Conservation (phyloP, 768 basidiomycete genomes). For the Lactarius trivialis region DNA sequence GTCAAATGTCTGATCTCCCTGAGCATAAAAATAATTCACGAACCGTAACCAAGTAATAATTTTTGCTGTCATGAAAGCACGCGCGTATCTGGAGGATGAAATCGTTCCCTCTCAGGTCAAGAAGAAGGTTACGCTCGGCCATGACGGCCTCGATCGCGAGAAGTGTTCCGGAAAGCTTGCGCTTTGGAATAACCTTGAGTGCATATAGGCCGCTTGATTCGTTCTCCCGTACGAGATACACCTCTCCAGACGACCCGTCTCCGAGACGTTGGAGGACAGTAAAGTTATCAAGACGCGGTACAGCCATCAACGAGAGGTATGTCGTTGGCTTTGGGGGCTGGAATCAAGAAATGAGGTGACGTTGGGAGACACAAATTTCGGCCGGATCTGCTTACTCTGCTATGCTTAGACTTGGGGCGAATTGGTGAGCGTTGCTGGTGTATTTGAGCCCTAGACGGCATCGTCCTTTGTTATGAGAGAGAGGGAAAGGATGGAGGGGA, state of each 20-base stretch:
- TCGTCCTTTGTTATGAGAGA: neutral
- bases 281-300: conserved; percentile 13
- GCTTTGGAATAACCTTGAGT: conserved; percentile 17
- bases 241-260: conserved; percentile 14
- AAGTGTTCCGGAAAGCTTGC: neutral
- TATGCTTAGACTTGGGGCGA: neutral
- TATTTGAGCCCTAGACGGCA: neutral
- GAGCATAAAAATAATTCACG: neutral
- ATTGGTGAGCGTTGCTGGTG: neutral
- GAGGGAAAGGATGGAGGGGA: neutral
- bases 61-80: conserved; percentile 17
- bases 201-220: conserved; percentile 15
- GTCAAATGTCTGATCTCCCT: no score
- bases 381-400: neutral
- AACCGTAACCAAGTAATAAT: conserved; percentile 15
- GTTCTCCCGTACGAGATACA: conserved; percentile 14
- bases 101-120: conserved; percentile 17
- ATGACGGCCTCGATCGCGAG: conserved; percentile 1
- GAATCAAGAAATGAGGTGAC: neutral
- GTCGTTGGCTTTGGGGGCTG: conserved; percentile 10
- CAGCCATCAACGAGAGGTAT: conserved; percentile 9
- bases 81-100: conserved; percentile 17
- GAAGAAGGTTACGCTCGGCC: conserved; percentile 13
- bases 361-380: neutral
- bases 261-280: conserved; percentile 10